A percentile compares a stretch with the other conserved stretches of the same genome.
These are phyloP conservation scores for Fomitopsis betulina DNA, from an alignment of 1,284 basidiomycete species.

Conservation along the genomic window DNA sequence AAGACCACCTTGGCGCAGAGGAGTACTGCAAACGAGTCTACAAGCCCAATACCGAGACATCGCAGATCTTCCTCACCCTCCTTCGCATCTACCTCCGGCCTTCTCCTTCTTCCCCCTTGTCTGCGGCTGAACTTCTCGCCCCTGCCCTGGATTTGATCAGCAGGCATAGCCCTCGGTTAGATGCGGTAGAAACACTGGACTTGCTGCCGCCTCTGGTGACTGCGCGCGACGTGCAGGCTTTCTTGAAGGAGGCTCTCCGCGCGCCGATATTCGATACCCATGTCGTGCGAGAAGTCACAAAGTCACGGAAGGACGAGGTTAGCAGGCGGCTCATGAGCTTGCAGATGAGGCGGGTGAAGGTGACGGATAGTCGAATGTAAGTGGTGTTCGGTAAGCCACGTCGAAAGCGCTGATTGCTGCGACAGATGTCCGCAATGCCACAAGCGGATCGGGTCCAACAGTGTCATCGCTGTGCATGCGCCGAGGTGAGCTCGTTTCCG, in stretches of 20 bases:
- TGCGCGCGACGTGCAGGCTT: constrained; percentile 73
- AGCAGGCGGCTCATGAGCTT: constrained; percentile 69
- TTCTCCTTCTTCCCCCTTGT: constrained; percentile 16
- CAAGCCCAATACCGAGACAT: constrained; percentile 50
- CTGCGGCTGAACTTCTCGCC: constrained; percentile 46
- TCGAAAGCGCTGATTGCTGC: not conserved
- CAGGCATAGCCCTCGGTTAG: constrained; percentile 78
- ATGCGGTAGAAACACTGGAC: constrained; percentile 76
- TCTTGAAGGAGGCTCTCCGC: constrained; percentile 73
- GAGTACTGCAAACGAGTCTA: constrained; percentile 89
- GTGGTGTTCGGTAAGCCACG: constrained; percentile 21
- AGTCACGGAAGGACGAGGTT: constrained; percentile 70
- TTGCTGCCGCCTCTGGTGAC: constrained; percentile 87
- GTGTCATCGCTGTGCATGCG: constrained; percentile 91
- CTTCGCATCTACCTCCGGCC: constrained; percentile 87
- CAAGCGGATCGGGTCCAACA: constrained; percentile 84
- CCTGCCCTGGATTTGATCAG: constrained; percentile 85
- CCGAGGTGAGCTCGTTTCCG: constrained; percentile 51
- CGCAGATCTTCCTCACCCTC: constrained; percentile 77
- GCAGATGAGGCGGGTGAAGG: constrained; percentile 81
- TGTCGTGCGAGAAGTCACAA: constrained; percentile 64
- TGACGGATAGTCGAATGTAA: constrained; percentile 89
- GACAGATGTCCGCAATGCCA: constrained; percentile 88
- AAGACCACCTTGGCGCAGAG: constrained; percentile 84
- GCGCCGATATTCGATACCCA: constrained; percentile 62